Conservation (phyloP, 805 yeast genomes). For the Candida xiaguanensis region DNA sequence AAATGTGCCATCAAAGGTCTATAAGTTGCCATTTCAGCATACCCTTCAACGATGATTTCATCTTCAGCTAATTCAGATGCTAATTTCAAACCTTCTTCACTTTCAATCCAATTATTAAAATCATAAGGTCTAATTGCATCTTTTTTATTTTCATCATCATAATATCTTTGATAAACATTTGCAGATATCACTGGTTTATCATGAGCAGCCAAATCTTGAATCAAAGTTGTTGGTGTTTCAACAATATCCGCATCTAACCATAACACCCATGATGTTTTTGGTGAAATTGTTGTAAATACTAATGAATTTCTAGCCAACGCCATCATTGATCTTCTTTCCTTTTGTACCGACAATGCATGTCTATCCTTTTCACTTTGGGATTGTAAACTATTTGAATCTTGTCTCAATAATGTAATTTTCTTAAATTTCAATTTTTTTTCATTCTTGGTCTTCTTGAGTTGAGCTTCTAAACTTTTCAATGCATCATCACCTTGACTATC, state of each 20-base stretch:
- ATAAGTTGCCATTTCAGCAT: slow-evolving; percentile 88
- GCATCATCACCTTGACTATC: slow-evolving; percentile 78
- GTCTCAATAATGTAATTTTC: slow-evolving; percentile 84
- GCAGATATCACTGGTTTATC: slow-evolving; percentile 88
- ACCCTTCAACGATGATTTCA: slow-evolving; percentile 93
- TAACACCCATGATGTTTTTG: slow-evolving; percentile 89
- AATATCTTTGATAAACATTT: slow-evolving; percentile 85
- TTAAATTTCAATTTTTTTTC: slow-evolving; percentile 61
- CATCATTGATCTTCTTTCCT: slow-evolving; percentile 86
- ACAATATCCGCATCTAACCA: slow-evolving; percentile 96
- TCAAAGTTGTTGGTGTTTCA: slow-evolving; percentile 77
- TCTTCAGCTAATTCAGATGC: slow-evolving; percentile 76
- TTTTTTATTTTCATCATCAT: slow-evolving; percentile 52
- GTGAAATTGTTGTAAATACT: slow-evolving; percentile 81
- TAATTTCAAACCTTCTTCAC: slow-evolving; percentile 71
- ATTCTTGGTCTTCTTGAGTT: slow-evolving; percentile 69
- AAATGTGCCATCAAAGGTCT: slow-evolving; percentile 92
- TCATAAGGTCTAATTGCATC: slow-evolving; percentile 81
- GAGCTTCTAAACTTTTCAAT: slow-evolving; percentile 65
- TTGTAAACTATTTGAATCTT: slow-evolving; percentile 75
- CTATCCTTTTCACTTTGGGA: slow-evolving; percentile 82
- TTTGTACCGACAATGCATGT: slow-evolving; percentile 83
- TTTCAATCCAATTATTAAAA: slow-evolving; percentile 92
- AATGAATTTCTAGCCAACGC: slow-evolving; percentile 92
- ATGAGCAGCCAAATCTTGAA: slow-evolving; percentile 84